Conservation (phyloP, 352 stramenopile genomes). For the Phytophthora vignae region DNA sequence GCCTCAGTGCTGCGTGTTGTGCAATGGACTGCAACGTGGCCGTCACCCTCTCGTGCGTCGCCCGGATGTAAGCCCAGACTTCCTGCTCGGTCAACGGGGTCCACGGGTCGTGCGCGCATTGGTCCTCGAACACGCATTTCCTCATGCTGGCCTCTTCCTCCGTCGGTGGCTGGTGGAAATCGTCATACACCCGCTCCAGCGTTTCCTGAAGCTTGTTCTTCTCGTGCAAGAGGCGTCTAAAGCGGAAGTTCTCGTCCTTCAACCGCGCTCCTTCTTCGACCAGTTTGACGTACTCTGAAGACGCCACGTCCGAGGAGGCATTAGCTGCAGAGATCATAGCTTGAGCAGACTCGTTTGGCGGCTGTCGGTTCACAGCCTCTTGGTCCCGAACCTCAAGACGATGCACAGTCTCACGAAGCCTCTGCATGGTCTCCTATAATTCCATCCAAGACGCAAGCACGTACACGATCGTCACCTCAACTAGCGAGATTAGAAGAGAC, state of each 20-base stretch:
- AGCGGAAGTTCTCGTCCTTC: slow-evolving; percentile 55
- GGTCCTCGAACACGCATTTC: slow-evolving; percentile 14
- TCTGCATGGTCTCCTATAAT: slow-evolving; percentile 52
- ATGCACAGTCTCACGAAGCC: slow-evolving; percentile 55
- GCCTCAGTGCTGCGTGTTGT: slow-evolving; percentile 8
- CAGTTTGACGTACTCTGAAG: slow-evolving; percentile 47
- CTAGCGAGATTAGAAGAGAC: neutral
- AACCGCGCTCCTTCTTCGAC: slow-evolving; percentile 44
- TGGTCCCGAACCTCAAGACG: slow-evolving; percentile 51
- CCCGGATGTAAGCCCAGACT: slow-evolving; percentile 24
- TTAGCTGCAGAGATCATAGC: neutral
- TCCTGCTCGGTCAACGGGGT: slow-evolving; percentile 32
- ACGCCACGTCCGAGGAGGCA: neutral
- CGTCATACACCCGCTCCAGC: slow-evolving; percentile 54
- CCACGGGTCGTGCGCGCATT: slow-evolving; percentile 30
- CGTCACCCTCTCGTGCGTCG: slow-evolving; percentile 38
- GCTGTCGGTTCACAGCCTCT: slow-evolving; percentile 8
- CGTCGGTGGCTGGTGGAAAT: slow-evolving; percentile 24
- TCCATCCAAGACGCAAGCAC: neutral
- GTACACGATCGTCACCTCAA: neutral
- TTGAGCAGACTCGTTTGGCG: neutral
- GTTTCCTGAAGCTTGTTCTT: slow-evolving; percentile 58
- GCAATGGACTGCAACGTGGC: slow-evolving; percentile 37
- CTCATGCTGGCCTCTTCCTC: slow-evolving; percentile 24
- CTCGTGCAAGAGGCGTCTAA: slow-evolving; percentile 50